These are phyloP conservation scores for Vanilla planifolia DNA, from an alignment of 106 monocot genomes.

Conservation along the genomic window DNA sequence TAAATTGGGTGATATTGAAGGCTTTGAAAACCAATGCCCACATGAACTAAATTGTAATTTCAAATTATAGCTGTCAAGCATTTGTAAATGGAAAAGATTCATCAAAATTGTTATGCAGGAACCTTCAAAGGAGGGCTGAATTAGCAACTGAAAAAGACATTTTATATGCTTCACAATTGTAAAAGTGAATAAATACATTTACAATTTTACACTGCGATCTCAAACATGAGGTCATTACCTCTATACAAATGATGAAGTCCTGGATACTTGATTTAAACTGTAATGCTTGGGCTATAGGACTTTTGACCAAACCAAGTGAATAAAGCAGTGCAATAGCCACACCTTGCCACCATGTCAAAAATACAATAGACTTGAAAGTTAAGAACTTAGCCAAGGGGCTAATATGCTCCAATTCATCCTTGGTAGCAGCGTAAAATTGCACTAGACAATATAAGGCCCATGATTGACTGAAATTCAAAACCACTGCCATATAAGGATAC, in stretches of 20 bases:
- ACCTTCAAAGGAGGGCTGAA: too few relatives aligned
- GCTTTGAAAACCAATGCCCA: too few relatives aligned
- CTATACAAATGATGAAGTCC: conserved; percentile 97
- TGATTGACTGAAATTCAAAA: conserved; percentile 92
- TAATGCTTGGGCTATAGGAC: conserved; percentile 74
- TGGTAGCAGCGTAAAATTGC: conserved; percentile 76
- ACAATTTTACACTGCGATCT: too few relatives aligned
- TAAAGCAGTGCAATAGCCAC: conserved; percentile 79
- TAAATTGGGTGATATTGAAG: too few relatives aligned
- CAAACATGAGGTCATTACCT: conserved; percentile 46
- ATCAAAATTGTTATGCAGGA: too few relatives aligned
- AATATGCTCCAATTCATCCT: conserved; percentile 75
- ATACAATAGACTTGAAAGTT: conserved; percentile 89
- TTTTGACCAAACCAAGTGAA: conserved; percentile 67
- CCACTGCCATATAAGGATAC: conserved; percentile 84
- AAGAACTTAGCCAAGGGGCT: conserved; percentile 84
- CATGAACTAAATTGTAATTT: too few relatives aligned
- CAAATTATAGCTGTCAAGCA: too few relatives aligned
- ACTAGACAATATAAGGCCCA: conserved; percentile 94
- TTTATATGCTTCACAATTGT: too few relatives aligned
- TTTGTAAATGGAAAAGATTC: too few relatives aligned
- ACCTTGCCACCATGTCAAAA: conserved; percentile 98
- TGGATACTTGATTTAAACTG: conserved; percentile 87
- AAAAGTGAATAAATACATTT: too few relatives aligned
- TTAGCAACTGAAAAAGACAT: too few relatives aligned